phyloP scores from a whole-genome alignment of 257 asterid species.

The Petrea volubilis region DNA sequence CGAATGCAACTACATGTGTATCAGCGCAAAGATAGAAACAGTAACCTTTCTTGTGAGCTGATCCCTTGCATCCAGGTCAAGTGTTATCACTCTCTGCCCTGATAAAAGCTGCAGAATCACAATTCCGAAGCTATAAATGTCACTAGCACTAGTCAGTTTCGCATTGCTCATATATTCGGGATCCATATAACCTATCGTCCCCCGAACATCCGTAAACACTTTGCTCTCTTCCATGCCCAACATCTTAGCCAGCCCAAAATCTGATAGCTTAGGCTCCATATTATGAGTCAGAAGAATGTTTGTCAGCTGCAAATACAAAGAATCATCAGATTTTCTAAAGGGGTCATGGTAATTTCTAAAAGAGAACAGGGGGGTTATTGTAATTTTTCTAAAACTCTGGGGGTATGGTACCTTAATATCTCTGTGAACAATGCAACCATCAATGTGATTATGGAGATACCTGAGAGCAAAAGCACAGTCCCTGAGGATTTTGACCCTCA shows the following conservation, averaged over 20 bases:
- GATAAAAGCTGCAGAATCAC: constrained; percentile 78
- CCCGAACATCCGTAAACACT: constrained; percentile 80
- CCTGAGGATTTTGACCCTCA: constrained; percentile 65
- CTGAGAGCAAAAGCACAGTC: constrained; percentile 76
- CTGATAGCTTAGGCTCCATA: constrained; percentile 75
- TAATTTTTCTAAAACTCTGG: too few species aligned
- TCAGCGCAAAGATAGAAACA: neutral
- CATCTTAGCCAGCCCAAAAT: constrained; percentile 75
- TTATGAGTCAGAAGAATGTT: constrained; percentile 73
- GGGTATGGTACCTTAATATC: constrained; percentile 95
- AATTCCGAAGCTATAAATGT: constrained; percentile 79
- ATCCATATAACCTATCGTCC: constrained; percentile 87
- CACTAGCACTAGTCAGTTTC: constrained; percentile 80
- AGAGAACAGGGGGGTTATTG: too few species aligned
- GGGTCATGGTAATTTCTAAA: too few species aligned
- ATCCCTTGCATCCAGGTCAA: constrained; percentile 75
- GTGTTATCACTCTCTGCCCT: constrained; percentile 73
- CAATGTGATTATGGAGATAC: constrained; percentile 63
- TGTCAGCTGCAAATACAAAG: constrained; percentile 50
- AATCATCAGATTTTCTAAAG: neutral
- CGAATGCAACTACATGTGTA: neutral
- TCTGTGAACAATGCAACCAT: constrained; percentile 84
- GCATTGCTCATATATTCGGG: constrained; percentile 95
- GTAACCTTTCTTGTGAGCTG: constrained; percentile 82
- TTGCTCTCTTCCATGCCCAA: constrained; percentile 76